These are phyloP conservation scores for Fusarium sp. DNA, from an alignment of 2,329 filamentous ascomycete genomes.

Conservation along the genomic window DNA sequence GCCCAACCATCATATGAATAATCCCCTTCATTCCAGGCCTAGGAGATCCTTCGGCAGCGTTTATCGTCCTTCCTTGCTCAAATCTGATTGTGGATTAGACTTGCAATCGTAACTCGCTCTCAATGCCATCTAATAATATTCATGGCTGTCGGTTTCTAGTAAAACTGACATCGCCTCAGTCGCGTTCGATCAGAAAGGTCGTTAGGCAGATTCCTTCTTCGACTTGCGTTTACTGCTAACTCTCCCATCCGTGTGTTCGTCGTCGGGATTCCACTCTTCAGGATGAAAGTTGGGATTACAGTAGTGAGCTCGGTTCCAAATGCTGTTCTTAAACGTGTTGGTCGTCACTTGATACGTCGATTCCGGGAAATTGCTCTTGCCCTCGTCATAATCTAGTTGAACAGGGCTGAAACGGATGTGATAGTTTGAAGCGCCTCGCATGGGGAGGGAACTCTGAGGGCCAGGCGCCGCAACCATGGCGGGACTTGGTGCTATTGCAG, in stretches of 20 bases:
- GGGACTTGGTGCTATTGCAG: slow-evolving; percentile 34
- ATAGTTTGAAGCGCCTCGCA: slow-evolving; percentile 41
- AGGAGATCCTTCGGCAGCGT: too few species aligned
- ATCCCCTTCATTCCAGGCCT: slow-evolving; percentile 22
- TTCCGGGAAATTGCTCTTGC: slow-evolving; percentile 58
- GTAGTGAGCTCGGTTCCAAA: slow-evolving; percentile 76
- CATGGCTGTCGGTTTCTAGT: slow-evolving; percentile 6
- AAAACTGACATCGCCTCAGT: slow-evolving; percentile 10
- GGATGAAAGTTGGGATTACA: slow-evolving; percentile 69
- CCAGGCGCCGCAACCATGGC: slow-evolving; percentile 39
- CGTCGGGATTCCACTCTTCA: slow-evolving; percentile 59
- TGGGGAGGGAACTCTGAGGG: slow-evolving; percentile 23
- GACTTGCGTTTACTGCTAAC: slow-evolving; percentile 43
- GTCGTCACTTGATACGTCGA: slow-evolving; percentile 64
- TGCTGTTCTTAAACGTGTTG: slow-evolving; percentile 73
- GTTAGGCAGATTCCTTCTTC: slow-evolving; percentile 40
- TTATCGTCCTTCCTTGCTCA: not conserved
- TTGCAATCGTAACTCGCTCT: not conserved
- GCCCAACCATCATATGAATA: slow-evolving; percentile 32
- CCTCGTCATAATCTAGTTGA: slow-evolving; percentile 62
- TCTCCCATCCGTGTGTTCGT: slow-evolving; percentile 52
- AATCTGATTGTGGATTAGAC: not conserved
- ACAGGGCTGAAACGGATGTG: slow-evolving; percentile 64
- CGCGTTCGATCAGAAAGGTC: not conserved
- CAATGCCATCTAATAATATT: slow-evolving; percentile 20